Conservation (phyloP, 1,284 basidiomycete genomes). For the Wallemia ichthyophaga region DNA sequence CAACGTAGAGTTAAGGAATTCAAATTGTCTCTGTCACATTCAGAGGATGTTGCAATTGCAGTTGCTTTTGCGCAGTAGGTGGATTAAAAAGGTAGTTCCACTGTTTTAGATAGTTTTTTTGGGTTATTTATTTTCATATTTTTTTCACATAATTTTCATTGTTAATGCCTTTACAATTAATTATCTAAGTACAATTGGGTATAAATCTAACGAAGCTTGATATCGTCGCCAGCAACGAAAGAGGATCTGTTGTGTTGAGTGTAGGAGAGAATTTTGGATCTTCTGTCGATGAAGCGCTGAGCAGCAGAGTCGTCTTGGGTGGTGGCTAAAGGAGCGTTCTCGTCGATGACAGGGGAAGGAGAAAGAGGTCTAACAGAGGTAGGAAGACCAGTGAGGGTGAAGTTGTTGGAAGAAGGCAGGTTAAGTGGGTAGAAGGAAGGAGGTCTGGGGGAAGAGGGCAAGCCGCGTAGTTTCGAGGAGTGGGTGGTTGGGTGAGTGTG, state of each 20-base stretch:
- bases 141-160: not conserved
- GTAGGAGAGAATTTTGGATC: not conserved
- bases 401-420: not conserved
- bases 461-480: not conserved
- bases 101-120: not conserved
- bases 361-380: not conserved
- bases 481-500: not conserved
- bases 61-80: not conserved
- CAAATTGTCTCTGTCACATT: constrained; percentile 61
- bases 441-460: not conserved
- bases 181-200: too few species aligned
- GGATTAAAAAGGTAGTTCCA: not conserved
- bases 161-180: too few species aligned
- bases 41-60: not conserved
- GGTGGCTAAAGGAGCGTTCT: not conserved
- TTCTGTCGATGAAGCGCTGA: not conserved
- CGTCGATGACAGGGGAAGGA: not conserved
- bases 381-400: not conserved
- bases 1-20: constrained; percentile 43
- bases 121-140: not conserved
- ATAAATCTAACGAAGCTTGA: too few species aligned
- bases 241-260: too few species aligned
- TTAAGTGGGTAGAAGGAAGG: not conserved
- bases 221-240: not conserved
- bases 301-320: not conserved